A percentile compares a stretch with the other conserved stretches of the same genome.
phyloP scores from a whole-genome alignment of 2,329 filamentous ascomycete genomes.

The Cladosporium velox region DNA sequence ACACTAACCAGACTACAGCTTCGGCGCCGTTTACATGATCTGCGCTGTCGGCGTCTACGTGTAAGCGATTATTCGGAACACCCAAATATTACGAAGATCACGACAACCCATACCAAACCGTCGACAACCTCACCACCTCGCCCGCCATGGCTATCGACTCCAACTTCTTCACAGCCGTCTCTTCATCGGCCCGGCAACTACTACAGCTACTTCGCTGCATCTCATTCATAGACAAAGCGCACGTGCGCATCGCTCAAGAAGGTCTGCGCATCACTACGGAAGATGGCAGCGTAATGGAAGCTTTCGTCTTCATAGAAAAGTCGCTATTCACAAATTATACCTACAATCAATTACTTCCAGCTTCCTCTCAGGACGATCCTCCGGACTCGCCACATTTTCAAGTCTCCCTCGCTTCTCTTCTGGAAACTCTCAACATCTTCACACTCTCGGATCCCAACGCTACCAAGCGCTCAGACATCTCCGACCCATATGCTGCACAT shows the following conservation, averaged over 20 bases:
- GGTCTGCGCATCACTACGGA: constrained; percentile 87
- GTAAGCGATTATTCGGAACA: constrained; percentile 48
- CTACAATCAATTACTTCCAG: constrained; percentile 57
- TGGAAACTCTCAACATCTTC: constrained; percentile 95
- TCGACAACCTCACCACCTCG: constrained; percentile 75
- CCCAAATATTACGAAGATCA: constrained; percentile 37
- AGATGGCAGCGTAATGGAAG: constrained; percentile 87
- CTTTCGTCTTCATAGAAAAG: constrained; percentile 82
- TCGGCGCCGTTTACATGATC: constrained; percentile 97
- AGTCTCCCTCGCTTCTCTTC: constrained; percentile 79
- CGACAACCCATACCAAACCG: constrained; percentile 64
- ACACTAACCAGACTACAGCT: constrained; percentile 53
- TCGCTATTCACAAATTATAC: constrained; percentile 83
- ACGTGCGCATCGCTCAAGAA: constrained; percentile 78
- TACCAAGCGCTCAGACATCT: constrained; percentile 35
- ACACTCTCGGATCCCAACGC: constrained; percentile 59
- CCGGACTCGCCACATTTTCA: constrained; percentile 70
- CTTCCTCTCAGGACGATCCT: constrained; percentile 40
- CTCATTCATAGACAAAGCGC: constrained; percentile 60
- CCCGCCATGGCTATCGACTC: constrained; percentile 47
- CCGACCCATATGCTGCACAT: constrained; percentile 42
- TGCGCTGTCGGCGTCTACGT: constrained; percentile 99
- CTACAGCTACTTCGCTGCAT: constrained; percentile 66
- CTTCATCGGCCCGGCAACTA: constrained; percentile 75
- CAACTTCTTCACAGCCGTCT: constrained; percentile 72